Base-by-base conservation (phyloP, 2,329 filamentous ascomycete genomes). In the Knufia petricola region DNA sequence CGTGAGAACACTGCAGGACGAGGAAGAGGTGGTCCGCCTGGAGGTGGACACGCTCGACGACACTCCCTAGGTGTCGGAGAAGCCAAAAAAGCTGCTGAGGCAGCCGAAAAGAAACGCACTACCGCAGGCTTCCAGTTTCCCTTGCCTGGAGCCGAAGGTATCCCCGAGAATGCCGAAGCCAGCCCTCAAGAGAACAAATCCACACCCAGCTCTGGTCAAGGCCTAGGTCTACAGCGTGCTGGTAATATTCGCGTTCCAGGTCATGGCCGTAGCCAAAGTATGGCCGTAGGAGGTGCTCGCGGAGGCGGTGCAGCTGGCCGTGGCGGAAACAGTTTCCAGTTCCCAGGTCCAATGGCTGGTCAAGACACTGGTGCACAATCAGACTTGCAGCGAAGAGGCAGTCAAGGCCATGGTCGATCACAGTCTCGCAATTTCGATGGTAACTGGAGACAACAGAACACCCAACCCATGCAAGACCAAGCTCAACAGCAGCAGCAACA, bases 41-140 rank as follows among this genome's bases (percentile, higher is more conserved):
- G 76, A 52, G 69, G 81, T 60, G 90, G 90, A 53, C 92, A 98
- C 65, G 85, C 94, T 67, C 82, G 92, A 63, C 84, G 92, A 68
- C 92, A 98, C 70, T 98, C 92, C 17, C 75, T 98, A 55, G 92
- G 89, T 55, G 74, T 98, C 55, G 87, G 89, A 31, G 92, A 98
- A 68, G 92, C 92, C 43, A 96, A 95, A 71, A 96, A 95, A 72
- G 92, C 92, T 41, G 92, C 92, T 50, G 92, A 98, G 66, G 71
- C 95, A 55, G 92, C 92, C 42, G 92, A 98, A 70, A 90, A 95
- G 74, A 95, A 95, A 72, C 79, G 89, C 66, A 94, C 90, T 48
- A 88, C 89, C 53, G 88, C 86, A 55, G 88, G 82, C 50, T 98
- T 96, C 69, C 89, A 95, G 64, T 98, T 98, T 65, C 90, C 92